Percentiles rank a stretch among this genome's conserved stretches.
Conservation (phyloP, 306 rosid species). For the Nissolia schottii region DNA sequence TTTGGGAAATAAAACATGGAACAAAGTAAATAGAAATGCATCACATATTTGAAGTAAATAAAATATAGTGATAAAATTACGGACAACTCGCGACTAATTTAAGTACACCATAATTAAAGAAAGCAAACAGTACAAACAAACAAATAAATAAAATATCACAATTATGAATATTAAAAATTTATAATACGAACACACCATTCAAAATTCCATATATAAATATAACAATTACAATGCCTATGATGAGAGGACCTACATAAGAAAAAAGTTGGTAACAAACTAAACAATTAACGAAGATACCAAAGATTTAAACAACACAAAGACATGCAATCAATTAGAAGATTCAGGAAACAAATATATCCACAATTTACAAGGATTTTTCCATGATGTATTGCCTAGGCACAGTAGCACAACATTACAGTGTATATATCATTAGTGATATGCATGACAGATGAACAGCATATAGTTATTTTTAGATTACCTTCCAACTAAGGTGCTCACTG, state of each 20-base stretch:
- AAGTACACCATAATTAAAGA: neutral
- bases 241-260: neutral
- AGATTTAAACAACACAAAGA: neutral
- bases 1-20: neutral
- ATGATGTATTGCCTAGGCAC: neutral
- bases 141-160: neutral
- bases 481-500: conserved; percentile 46
- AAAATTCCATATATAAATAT: neutral
- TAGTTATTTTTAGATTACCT: conserved; percentile 41
- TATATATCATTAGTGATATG: neutral
- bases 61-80: neutral
- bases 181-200: neutral
- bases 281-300: neutral
- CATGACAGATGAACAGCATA: neutral
- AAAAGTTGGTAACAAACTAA: neutral
- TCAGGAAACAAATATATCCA: neutral
- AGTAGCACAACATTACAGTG: neutral
- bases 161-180: neutral
- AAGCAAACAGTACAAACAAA: neutral
- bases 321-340: neutral
- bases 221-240: neutral
- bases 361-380: neutral
- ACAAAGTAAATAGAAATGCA: neutral
- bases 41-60: neutral
- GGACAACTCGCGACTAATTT: neutral